Conservation (phyloP, 2,329 filamentous ascomycete species). For the Nigrospora osmanthi region DNA sequence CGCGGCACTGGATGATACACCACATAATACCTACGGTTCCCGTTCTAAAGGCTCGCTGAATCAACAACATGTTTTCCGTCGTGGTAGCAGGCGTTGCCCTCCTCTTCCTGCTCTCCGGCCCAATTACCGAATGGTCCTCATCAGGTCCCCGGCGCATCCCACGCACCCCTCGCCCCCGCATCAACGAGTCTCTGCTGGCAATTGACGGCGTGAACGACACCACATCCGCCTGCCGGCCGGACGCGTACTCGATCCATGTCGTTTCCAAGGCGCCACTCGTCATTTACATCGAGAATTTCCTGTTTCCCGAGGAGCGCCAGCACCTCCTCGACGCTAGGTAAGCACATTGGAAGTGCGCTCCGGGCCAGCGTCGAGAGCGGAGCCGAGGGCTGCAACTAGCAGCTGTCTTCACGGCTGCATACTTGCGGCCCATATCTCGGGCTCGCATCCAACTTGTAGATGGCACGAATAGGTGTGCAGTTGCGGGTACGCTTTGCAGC, state of each 20-base stretch:
- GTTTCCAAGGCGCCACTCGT: constrained; percentile 42
- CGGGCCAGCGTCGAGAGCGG: too few species aligned
- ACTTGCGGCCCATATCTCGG: background rate
- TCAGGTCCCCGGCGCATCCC: constrained; percentile 16
- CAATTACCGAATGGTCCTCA: constrained; percentile 29
- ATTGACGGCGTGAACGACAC: constrained; percentile 32
- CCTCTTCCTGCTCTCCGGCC: constrained; percentile 35
- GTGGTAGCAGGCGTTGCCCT: constrained; percentile 31
- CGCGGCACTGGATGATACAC: too few species aligned
- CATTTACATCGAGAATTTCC: constrained; percentile 44
- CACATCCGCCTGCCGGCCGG: constrained; percentile 23
- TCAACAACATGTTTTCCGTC: constrained; percentile 37
- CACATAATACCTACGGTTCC: too few species aligned
- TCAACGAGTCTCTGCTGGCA: constrained; percentile 44
- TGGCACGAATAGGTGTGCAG: too few species aligned
- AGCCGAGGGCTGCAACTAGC: too few species aligned
- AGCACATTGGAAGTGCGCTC: constrained; percentile 5
- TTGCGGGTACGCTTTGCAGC: too few species aligned
- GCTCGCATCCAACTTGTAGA: too few species aligned
- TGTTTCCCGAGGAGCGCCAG: constrained; percentile 32
- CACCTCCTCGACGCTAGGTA: constrained; percentile 45
- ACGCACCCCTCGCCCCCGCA: constrained; percentile 32
- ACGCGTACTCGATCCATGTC: constrained; percentile 38
- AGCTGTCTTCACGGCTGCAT: too few species aligned
- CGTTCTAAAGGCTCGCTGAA: too few species aligned